Base-by-base conservation (phyloP, 495 filamentous ascomycete species). In the Echria macrotheca region DNA sequence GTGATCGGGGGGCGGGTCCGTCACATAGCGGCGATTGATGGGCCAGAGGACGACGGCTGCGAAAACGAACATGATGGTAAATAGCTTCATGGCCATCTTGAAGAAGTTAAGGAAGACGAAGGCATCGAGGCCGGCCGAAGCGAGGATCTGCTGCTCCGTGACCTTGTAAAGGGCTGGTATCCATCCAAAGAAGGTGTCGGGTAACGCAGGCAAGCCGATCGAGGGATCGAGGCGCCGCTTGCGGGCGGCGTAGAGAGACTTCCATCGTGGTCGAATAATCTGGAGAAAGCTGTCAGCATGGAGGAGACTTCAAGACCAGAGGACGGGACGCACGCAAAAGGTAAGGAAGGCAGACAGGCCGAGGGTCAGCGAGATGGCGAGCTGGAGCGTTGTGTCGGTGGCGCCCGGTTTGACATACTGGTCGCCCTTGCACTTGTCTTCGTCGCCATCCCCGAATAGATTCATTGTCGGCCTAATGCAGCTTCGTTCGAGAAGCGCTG, bases 91-190 rank as follows among this genome's bases (percentile, higher is more conserved):
- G 14, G 93, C 83, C 78, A 96, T 89, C 60, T 89, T 88, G 70
- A 96, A 96, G 69, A 97, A 97, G 18, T 82, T 80, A 10, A 99
- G 75, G 56, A 97, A 96, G 54, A 96, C 93, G 67, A 84, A 99
- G 44, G 93, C 94, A 71, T 99, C 94, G 37, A 99, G 73, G 0
- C 94, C 94, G 10, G 91, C 91, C 23, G 91, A 93, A 29, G 84
- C 81, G 37, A 99, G 73, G 17, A 97, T 81, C 65, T 97, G 83
- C 59, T 95, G 79, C 36, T 97, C 90, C 10, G 85, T 88, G 42
- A 99, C 86, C 42, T 69, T 74, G 73, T 91, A 93, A n/a, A 99
- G 71, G 8, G 82, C 80, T 2, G 88, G 83, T 25, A 97, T 93
- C 94, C 94, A 99, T 59, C 91, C 93, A 53, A 97, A 87, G 58